Conservation (phyloP, 441 rosid genomes). For the Jatropha podagrica region DNA sequence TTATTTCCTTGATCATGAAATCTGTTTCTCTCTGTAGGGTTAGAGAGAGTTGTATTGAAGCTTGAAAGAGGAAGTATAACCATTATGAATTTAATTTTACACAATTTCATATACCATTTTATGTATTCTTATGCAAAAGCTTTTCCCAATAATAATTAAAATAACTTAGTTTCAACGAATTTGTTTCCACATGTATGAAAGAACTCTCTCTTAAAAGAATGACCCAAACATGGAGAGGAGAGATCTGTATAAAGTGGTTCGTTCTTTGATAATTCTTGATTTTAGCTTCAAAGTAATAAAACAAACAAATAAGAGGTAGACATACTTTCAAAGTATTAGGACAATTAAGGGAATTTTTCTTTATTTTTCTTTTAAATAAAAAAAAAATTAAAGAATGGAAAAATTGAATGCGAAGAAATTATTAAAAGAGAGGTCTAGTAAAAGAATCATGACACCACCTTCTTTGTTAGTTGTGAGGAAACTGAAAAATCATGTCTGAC, state of each 20-base stretch:
- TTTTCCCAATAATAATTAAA: not conserved
- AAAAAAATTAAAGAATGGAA: constrained; percentile 6
- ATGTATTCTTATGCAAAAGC: not conserved
- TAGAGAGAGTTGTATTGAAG: not conserved
- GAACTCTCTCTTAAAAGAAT: not conserved
- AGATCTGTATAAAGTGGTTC: not conserved
- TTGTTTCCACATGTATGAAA: constrained; percentile 14
- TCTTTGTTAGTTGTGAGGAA: constrained; percentile 41
- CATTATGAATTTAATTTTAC: constrained; percentile 24
- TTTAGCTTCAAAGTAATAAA: constrained; percentile 3
- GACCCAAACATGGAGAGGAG: not conserved
- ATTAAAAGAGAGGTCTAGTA: constrained; percentile 18
- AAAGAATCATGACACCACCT: constrained; percentile 39
- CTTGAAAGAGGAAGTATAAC: constrained; percentile 7
- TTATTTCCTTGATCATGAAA: not conserved
- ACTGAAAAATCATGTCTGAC: constrained; percentile 56
- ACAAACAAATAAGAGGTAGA: not conserved
- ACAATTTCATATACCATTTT: constrained; percentile 26
- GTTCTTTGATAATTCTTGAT: not conserved
- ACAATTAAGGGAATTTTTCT: not conserved
- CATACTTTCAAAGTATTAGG: not conserved
- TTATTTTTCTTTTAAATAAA: not conserved
- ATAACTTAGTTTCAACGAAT: not conserved
- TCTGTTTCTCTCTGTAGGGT: constrained; percentile 16
- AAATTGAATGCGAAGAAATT: not conserved